Conservation (phyloP, 768 basidiomycete genomes). For the Boletellus emodensis region DNA sequence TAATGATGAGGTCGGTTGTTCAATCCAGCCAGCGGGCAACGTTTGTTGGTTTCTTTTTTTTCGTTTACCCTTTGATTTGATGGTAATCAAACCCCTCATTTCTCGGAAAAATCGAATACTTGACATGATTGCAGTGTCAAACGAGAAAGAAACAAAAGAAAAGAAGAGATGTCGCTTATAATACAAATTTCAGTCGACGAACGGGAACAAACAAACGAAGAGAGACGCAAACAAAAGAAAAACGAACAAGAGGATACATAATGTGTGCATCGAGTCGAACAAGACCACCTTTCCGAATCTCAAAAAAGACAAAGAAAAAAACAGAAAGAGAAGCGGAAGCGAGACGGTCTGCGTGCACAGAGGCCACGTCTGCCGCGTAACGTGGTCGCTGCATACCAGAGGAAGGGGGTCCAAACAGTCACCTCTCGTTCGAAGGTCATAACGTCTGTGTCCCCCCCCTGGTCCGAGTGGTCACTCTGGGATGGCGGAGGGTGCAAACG, state of each 20-base stretch:
- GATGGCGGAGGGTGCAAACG: constrained; percentile 1
- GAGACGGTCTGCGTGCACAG: background rate
- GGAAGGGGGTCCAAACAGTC: background rate
- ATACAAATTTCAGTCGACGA: constrained; percentile 17
- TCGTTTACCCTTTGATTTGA: too few relatives aligned
- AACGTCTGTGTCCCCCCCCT: constrained; percentile 6
- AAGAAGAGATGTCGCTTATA: constrained; percentile 13
- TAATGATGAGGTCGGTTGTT: constrained; percentile 38
- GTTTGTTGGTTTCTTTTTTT: too few relatives aligned
- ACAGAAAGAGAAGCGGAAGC: background rate
- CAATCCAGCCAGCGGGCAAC: constrained; percentile 39
- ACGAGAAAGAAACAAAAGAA: background rate
- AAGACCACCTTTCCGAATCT: constrained; percentile 1
- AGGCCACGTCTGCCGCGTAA: too few relatives aligned
- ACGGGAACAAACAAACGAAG: constrained; percentile 2
- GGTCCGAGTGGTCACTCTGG: background rate
- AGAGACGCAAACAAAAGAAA: background rate
- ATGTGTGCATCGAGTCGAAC: background rate
- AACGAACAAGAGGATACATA: constrained; percentile 4
- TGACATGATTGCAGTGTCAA: too few relatives aligned
- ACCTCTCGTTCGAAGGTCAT: background rate
- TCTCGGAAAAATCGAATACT: too few relatives aligned
- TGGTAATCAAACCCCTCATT: too few relatives aligned
- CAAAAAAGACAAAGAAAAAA: background rate
- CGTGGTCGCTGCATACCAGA: too few relatives aligned